These are phyloP conservation scores for Chaetomiaceae sp. DNA, from an alignment of 2,329 filamentous ascomycete species.

Conservation along the genomic window DNA sequence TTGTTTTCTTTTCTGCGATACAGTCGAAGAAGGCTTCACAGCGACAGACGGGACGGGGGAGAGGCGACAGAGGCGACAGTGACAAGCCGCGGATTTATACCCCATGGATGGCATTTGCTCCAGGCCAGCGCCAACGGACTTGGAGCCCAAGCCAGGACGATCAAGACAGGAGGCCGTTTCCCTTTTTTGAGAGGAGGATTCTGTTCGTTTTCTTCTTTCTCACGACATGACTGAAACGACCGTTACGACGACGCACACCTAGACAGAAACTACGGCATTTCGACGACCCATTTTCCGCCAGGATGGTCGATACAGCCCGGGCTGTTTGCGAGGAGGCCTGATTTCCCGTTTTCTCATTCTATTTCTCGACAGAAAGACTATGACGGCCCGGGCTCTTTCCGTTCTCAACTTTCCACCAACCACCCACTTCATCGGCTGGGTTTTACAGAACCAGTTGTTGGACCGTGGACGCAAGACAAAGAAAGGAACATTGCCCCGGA, in stretches of 20 bases:
- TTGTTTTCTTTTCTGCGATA: constrained; percentile 28
- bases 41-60: constrained; percentile 23
- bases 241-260: constrained; percentile 16
- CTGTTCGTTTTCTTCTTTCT: constrained; percentile 1
- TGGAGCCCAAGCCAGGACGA: neutral
- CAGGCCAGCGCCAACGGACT: neutral
- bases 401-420: neutral
- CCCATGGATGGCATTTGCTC: constrained; percentile 19
- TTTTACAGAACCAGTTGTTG: constrained; percentile 27
- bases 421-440: constrained; percentile 18
- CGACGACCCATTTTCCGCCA: constrained; percentile 7
- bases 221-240: constrained; percentile 23
- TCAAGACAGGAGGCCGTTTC: constrained; percentile 15
- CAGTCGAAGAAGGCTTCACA: constrained; percentile 35
- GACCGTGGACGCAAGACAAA: constrained; percentile 5
- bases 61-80: constrained; percentile 3
- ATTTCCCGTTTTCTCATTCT: neutral
- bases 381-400: constrained; percentile 5
- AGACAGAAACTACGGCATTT: constrained; percentile 14
- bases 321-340: too few relatives aligned
- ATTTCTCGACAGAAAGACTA: constrained; percentile 8
- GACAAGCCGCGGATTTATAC: constrained; percentile 26
- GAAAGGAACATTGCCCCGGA: constrained; percentile 7
- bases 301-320: neutral
- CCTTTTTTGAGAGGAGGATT: neutral